phyloP scores from a whole-genome alignment of 2,329 filamentous ascomycete species.

The Scytalidium lignicola region DNA sequence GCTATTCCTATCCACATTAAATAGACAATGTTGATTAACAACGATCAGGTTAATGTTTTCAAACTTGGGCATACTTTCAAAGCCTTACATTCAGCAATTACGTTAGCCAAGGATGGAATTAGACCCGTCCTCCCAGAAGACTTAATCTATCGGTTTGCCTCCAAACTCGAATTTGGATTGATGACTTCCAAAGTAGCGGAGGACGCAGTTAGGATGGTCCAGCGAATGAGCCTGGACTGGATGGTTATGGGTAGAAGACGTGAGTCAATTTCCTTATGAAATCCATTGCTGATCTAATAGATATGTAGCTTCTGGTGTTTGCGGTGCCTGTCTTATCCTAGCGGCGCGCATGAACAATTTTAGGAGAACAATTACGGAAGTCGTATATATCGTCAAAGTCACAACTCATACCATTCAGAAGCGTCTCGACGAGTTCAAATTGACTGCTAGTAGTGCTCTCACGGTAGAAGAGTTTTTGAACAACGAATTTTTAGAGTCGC shows the following conservation, averaged over 20 bases:
- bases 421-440: slow-evolving; percentile 85
- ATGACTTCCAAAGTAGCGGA: slow-evolving; percentile 79
- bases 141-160: slow-evolving; percentile 85
- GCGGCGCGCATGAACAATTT: slow-evolving; percentile 99
- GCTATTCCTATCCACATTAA: slow-evolving; percentile 1
- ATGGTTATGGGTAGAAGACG: slow-evolving; percentile 88
- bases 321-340: slow-evolving; percentile 88
- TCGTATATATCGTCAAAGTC: slow-evolving; percentile 98
- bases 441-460: slow-evolving; percentile 76
- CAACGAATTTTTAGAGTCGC: slow-evolving; percentile 64
- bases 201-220: slow-evolving; percentile 81
- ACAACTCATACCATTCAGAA: slow-evolving; percentile 90
- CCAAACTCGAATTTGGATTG: slow-evolving; percentile 83
- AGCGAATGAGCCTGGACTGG: slow-evolving; percentile 95
- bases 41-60: slow-evolving; percentile 75
- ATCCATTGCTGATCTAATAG: background rate
- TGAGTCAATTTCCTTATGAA: background rate
- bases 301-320: slow-evolving; percentile 71
- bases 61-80: slow-evolving; percentile 88
- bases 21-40: slow-evolving; percentile 15
- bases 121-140: slow-evolving; percentile 79
- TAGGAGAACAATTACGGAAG: slow-evolving; percentile 82
- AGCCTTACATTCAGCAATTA: slow-evolving; percentile 66
- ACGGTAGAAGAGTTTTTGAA: slow-evolving; percentile 83
- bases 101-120: slow-evolving; percentile 60